These are phyloP conservation scores for Daldinia bambusicola DNA, from an alignment of 495 filamentous ascomycete genomes.

Conservation along the genomic window DNA sequence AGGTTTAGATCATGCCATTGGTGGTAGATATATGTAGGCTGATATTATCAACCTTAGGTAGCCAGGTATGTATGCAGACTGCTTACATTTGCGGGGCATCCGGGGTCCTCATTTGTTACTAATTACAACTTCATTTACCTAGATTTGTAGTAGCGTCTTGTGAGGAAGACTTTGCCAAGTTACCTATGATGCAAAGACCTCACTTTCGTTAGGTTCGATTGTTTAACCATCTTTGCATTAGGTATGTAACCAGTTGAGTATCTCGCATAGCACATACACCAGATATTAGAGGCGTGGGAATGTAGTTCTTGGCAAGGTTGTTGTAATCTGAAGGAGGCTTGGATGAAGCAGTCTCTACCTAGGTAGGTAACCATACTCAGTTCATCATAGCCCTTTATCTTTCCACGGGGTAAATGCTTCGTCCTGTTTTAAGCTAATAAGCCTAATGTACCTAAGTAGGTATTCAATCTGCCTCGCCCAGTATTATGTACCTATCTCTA, in stretches of 20 bases:
- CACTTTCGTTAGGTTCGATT: no score
- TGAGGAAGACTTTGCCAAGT: background rate
- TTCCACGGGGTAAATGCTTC: no score
- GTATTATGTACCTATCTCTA: no score
- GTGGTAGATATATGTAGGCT: background rate
- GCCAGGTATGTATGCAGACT: background rate
- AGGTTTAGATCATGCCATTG: slow-evolving; percentile 14
- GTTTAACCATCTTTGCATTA: no score
- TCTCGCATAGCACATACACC: no score
- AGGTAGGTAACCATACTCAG: background rate
- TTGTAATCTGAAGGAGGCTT: background rate
- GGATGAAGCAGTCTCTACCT: background rate
- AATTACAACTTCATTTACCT: background rate
- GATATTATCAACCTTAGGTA: background rate
- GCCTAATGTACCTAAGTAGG: background rate
- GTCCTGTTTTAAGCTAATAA: no score
- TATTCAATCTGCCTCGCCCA: background rate
- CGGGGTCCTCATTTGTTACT: slow-evolving; percentile 3
- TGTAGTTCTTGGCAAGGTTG: background rate
- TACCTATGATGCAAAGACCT: no score
- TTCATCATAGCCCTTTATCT: background rate
- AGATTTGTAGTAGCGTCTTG: background rate
- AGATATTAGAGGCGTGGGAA: background rate
- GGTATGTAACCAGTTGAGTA: no score
- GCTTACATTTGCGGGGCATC: slow-evolving; percentile 24